phyloP scores from a whole-genome alignment of 2,329 filamentous ascomycete genomes.

The Epichloe sibirici region DNA sequence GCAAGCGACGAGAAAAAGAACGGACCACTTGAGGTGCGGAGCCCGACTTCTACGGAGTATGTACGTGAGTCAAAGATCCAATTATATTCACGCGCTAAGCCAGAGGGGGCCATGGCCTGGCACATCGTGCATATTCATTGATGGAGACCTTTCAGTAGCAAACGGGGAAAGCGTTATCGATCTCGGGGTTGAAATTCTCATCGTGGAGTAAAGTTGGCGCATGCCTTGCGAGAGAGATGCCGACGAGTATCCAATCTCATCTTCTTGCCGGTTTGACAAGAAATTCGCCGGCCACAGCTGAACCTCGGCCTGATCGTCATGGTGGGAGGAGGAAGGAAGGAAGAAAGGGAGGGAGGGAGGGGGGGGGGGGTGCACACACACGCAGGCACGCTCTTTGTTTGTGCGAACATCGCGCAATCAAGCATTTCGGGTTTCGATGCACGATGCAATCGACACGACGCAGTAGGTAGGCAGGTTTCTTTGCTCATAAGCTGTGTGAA shows the following conservation, averaged over 20 bases:
- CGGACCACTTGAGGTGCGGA: not conserved
- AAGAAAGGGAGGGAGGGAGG: no score
- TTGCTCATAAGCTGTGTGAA: no score
- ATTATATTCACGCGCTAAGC: constrained; percentile 6
- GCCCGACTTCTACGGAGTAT: not conserved
- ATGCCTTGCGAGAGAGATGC: not conserved
- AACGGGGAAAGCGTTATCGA: not conserved
- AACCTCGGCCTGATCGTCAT: not conserved
- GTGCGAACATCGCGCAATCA: not conserved
- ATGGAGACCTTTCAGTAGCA: not conserved
- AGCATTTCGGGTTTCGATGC: not conserved
- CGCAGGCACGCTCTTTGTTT: not conserved
- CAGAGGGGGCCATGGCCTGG: constrained; percentile 8
- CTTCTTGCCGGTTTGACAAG: not conserved
- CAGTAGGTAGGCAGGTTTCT: no score
- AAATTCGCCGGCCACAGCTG: not conserved
- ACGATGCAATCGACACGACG: no score
- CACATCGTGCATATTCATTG: constrained; percentile 9
- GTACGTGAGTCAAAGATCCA: constrained; percentile 5
- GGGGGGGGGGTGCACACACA: no score
- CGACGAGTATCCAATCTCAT: no score
- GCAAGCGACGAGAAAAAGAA: not conserved
- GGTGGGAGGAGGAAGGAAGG: not conserved
- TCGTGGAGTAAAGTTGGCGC: not conserved
- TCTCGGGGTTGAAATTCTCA: not conserved